Conservation (phyloP, 805 yeast genomes). For the Ogataea saltuana region DNA sequence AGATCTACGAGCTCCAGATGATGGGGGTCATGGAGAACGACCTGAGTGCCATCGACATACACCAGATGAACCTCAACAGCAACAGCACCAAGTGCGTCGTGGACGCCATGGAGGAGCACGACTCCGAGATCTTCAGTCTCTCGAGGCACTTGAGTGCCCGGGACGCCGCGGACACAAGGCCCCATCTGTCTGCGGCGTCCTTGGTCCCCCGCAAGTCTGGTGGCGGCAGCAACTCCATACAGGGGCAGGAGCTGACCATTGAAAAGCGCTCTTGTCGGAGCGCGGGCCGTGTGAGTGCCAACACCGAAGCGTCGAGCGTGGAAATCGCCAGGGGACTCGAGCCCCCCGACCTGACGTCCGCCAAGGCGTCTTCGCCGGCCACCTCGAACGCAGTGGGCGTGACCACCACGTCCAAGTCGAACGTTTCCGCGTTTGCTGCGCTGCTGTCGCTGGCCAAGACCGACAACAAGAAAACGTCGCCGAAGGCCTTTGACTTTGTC, state of each 20-base stretch:
- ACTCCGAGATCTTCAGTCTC: constrained; percentile 50
- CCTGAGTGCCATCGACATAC: constrained; percentile 64
- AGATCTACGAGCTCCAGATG: constrained; percentile 94
- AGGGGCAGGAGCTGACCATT: constrained; percentile 5
- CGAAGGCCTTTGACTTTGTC: constrained; percentile 33
- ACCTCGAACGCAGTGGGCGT: constrained; percentile 38
- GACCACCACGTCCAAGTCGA: constrained; percentile 37
- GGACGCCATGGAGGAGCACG: constrained; percentile 70
- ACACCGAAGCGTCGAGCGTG: constrained; percentile 5
- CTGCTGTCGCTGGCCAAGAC: constrained; percentile 37
- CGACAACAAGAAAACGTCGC: constrained; percentile 20
- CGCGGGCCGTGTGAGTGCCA: constrained; percentile 5
- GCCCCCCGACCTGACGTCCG: constrained; percentile 24
- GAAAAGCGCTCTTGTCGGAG: constrained; percentile 4
- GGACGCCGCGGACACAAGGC: background rate
- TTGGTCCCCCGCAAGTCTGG: background rate
- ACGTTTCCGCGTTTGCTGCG: constrained; percentile 42
- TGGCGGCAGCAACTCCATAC: background rate
- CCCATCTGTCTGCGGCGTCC: background rate
- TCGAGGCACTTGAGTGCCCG: constrained; percentile 1
- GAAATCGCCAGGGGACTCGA: constrained; percentile 18
- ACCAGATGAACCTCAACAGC: constrained; percentile 46
- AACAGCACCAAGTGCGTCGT: constrained; percentile 41
- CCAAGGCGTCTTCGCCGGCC: constrained; percentile 33
- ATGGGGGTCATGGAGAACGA: constrained; percentile 97